Evolutionary conservation across 345 rosid species (phyloP), one percentile per base, ranked within the genome.

Genomic region (Citrus mangshanensis): DNA sequence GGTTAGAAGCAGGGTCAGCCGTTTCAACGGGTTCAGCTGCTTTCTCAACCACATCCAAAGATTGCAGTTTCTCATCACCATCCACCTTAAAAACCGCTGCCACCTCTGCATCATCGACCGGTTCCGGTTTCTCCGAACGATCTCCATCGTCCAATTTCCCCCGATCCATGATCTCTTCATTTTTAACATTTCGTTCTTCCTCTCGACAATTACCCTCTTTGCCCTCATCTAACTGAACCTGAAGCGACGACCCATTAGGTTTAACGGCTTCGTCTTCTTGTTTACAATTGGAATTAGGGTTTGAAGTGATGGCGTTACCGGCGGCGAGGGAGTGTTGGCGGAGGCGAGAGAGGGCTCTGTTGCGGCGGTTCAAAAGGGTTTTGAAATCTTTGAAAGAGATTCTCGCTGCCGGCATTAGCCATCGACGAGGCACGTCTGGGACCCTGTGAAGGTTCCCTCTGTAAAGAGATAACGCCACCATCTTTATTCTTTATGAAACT

Each of bases 381-480:
- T 82, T 86, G 87, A 93, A 95, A 67, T 93, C 90, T 58, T 84
- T 86, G 70, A 87, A 78, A 76, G 98, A 87, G 70, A 95, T 84
- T 68, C 81, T 81, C 38, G 73, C 91, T 4, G 81, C 40, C 13
- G 98, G 98, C 95, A 90, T 89, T 10, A 56, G 85, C 98, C 98
- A 95, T 62, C 89, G 89, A 51, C 98, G 92, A 78, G 93, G 93
- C 0, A 86, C 87, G 80, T 89, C 94, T 25, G 95, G 91, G 40
- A 89, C 90, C 82, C 92, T 86, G 87, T 93, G 98, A 46, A 95
- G 91, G 84, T 93, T 93, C 59, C 98, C 98, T 81, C 98, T 87
- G 94, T 93, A 93, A 60, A 95, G 84, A 24, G 98, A 95, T 37
- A 95, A 88, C 72, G 97, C 92, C 88, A 93, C 98, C 98, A 95